phyloP scores from a whole-genome alignment of 352 stramenopile species.

The Globisporangium solare region DNA sequence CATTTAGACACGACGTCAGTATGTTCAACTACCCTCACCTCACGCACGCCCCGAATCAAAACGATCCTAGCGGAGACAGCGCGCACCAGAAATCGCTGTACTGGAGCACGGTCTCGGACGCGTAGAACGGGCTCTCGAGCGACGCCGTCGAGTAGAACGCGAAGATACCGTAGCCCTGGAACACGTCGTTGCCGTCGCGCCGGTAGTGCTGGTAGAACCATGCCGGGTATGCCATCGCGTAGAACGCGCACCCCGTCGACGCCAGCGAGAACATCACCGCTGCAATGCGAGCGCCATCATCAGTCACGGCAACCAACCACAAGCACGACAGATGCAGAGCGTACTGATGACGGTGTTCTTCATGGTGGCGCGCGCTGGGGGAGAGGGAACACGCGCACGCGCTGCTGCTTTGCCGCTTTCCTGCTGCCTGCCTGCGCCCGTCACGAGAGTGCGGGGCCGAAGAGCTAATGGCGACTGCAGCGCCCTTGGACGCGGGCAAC shows the following conservation, averaged over 20 bases:
- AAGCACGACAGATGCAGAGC: too few species aligned
- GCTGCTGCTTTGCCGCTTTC: neutral
- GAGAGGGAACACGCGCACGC: neutral
- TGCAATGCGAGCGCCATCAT: constrained; percentile 20
- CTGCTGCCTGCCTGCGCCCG: neutral
- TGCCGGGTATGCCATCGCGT: constrained; percentile 72
- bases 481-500: neutral
- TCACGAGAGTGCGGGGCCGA: too few species aligned
- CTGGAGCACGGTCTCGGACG: constrained; percentile 69
- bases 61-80: too few species aligned
- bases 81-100: constrained; percentile 79
- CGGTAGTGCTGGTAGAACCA: constrained; percentile 87
- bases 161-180: constrained; percentile 79
- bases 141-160: constrained; percentile 75
- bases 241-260: constrained; percentile 72
- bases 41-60: too few species aligned
- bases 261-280: constrained; percentile 75
- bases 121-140: constrained; percentile 76
- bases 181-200: constrained; percentile 63
- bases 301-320: too few species aligned
- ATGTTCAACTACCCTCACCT: too few species aligned
- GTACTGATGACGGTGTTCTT: constrained; percentile 78
- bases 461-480: too few species aligned
- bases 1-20: neutral
- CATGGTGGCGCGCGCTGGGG: constrained; percentile 19